Conservation (phyloP, 2,329 filamentous ascomycete genomes). For the Alternaria sp. region DNA sequence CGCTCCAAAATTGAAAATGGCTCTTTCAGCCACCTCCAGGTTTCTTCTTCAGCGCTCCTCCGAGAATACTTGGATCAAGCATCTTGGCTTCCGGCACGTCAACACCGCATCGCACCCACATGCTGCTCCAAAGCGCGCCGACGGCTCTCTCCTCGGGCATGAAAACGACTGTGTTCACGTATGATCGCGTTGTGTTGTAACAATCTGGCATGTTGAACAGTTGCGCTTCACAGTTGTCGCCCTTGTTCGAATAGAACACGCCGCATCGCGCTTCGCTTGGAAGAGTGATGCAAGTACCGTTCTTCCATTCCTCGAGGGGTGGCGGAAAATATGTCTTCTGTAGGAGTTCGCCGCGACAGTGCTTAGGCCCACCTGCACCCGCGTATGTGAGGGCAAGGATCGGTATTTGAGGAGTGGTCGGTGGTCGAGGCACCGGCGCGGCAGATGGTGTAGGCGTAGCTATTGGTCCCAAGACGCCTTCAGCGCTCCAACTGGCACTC, state of each 20-base stretch:
- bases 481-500: constrained; percentile 26
- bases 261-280: constrained; percentile 45
- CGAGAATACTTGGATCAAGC: constrained; percentile 41
- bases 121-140: constrained; percentile 47
- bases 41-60: constrained; percentile 40
- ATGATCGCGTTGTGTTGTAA: constrained; percentile 38
- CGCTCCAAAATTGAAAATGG: neutral
- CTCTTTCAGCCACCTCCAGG: constrained; percentile 31
- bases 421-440: constrained; percentile 18
- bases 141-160: constrained; percentile 48
- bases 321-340: constrained; percentile 37
- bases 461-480: constrained; percentile 37
- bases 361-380: constrained; percentile 46
- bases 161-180: constrained; percentile 48
- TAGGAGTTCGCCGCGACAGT: constrained; percentile 45
- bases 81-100: constrained; percentile 40
- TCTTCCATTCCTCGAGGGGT: constrained; percentile 37
- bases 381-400: constrained; percentile 46
- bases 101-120: constrained; percentile 47
- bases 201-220: constrained; percentile 44
- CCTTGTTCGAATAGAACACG: constrained; percentile 45
- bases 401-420: constrained; percentile 30
- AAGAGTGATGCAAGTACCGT: constrained; percentile 45
- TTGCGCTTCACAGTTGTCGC: constrained; percentile 48
- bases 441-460: constrained; percentile 23